Percentiles rank a stretch among this genome's conserved stretches.
These are phyloP conservation scores for Chlamydomonas sphaeroides DNA, from an alignment of 139 green algal genomes.

Conservation along the genomic window DNA sequence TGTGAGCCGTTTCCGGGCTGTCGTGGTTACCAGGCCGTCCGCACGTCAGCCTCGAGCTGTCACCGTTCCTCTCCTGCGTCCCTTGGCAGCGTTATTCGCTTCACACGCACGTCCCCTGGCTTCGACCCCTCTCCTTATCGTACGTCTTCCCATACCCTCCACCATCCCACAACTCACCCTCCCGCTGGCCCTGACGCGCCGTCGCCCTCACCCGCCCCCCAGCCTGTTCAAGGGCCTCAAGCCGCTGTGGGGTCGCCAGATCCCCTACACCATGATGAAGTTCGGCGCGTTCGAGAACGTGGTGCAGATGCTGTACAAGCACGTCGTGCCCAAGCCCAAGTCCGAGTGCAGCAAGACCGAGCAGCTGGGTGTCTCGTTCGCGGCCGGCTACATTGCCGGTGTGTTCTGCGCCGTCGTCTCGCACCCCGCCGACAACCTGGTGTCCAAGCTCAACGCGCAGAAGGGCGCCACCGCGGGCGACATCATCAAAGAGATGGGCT, in stretches of 20 bases:
- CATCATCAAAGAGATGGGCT: constrained; percentile 90
- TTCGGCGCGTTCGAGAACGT: constrained; percentile 94
- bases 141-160: no score
- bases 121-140: no score
- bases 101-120: no score
- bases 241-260: constrained; percentile 92
- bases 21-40: no score
- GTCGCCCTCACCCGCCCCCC: background rate
- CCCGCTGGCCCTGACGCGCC: no score
- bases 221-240: constrained; percentile 89
- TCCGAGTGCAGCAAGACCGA: constrained; percentile 89
- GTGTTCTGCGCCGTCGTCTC: constrained; percentile 92
- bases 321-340: constrained; percentile 93
- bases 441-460: constrained; percentile 92
- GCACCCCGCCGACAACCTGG: constrained; percentile 94
- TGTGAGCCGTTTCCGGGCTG: no score
- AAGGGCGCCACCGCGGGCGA: constrained; percentile 75
- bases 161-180: no score
- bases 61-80: no score
- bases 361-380: constrained; percentile 92
- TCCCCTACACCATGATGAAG: constrained; percentile 98
- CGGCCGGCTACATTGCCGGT: constrained; percentile 87
- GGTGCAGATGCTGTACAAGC: constrained; percentile 90
- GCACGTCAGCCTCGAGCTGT: no score
- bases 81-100: no score